Conservation (phyloP, 225 moss, liverwort and hornwort genomes). For the Neckera pumila region DNA sequence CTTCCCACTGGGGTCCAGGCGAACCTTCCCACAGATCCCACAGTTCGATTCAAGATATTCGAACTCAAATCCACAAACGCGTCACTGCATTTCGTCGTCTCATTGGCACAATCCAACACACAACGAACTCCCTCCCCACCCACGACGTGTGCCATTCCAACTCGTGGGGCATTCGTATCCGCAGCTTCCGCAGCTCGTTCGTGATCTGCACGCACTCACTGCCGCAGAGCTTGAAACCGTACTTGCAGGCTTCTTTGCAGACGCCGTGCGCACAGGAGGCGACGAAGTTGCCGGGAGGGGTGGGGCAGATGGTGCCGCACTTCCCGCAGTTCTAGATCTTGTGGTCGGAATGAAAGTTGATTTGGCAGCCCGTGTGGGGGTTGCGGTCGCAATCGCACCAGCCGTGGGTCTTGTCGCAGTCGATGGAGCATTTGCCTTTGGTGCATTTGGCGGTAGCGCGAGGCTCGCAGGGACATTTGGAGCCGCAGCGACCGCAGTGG, state of each 20-base stretch:
- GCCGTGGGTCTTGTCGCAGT: background rate
- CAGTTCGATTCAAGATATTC: background rate
- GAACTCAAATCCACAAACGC: background rate
- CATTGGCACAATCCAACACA: background rate
- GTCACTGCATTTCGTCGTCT: background rate
- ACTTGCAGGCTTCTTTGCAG: background rate
- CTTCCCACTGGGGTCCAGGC: background rate
- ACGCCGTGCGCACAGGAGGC: background rate
- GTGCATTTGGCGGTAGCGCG: background rate
- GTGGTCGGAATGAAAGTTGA: background rate
- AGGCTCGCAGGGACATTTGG: background rate
- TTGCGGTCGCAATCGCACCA: background rate
- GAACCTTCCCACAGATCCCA: background rate
- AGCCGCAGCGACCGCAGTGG: background rate
- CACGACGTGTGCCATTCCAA: background rate
- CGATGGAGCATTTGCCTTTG: background rate
- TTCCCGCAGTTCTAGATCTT: background rate
- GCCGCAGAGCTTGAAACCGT: background rate
- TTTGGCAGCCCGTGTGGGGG: background rate
- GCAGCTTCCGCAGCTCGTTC: background rate
- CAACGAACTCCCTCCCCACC: background rate
- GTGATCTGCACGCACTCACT: background rate
- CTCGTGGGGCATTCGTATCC: background rate
- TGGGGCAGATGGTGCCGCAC: background rate
- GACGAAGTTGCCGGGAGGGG: background rate